Base-by-base conservation (phyloP, 345 rosid genomes). In the Chamaenerion angustifolium region DNA sequence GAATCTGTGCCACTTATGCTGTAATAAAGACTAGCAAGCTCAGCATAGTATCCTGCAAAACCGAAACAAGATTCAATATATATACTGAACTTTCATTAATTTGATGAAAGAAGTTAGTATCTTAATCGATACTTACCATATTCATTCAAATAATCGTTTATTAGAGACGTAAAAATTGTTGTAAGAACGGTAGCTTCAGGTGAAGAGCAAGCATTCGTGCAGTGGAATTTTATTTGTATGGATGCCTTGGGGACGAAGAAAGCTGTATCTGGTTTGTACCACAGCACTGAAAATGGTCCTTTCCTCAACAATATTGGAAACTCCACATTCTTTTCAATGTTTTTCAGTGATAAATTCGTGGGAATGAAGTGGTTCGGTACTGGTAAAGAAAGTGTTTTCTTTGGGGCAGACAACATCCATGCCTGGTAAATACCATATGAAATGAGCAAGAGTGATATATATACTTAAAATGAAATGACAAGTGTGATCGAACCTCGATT, bases 61-160 rank as follows among this genome's bases (percentile, higher is more conserved):
- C 45, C 42, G 25, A 9, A 57, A 19, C 13, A 46, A 57, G 35
- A 19, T 4, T 18, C 15, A 21, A 3, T 10, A 40, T 50, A 3
- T 10, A 40, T 50, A 35, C 16, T 31, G 37, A 15, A 10, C 2
- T 4, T 13, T 43, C 5, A 31, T 31, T 1, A 31, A 31, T 31
- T 8, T 31, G 37, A 23, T 23, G 27, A 23, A 8, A 31, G 37
- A 3, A 1, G 3, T 31, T 31, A 31, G 8, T 7, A 31, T 31
- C 37, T 31, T 31, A 4, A 3, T 31, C 5, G 37, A 31, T 4
- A 12, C 72, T 75, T 79, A 85, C 95, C 97, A 46, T 80, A 85
- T 78, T 88, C 97, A 71, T 85, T 88, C 78, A 88, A 65, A 64
- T 88, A 80, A 71, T 88, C 97, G 68, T 66, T 75, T 65, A 88